Evolutionary conservation across 176 grass and related monocot genomes (phyloP), one percentile per base, ranked within the genome.

Genomic region (Oryza punctata): DNA sequence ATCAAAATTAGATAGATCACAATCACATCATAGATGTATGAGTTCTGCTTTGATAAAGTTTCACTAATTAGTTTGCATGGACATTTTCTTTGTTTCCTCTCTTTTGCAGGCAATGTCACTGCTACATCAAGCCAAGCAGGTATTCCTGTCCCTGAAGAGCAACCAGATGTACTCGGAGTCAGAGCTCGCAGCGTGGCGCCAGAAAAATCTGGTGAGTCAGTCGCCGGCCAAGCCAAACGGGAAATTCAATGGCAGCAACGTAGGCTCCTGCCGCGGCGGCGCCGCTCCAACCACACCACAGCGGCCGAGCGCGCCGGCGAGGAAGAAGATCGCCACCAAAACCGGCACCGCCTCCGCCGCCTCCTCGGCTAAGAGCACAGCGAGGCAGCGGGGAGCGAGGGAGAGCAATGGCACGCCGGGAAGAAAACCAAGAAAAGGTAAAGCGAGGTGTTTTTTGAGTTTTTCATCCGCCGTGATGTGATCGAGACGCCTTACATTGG

Each of bases 111-210:
- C 85, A 3, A 72, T 85, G 79, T 57, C 82, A 12, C 44, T 88
- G 57, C 65, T 83, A 16, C 65, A 86, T 24, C 88, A 94, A 83
- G 85, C 91, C 59, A 94, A 81, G 79, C 85, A 86, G 24, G 82
- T 94, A 49, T 94, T 88, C 85, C 77, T 81, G 80, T 94, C 88
- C 25, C 68, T 91, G 10, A 90, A 86, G 81, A 86, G 59, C 75
- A 86, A 91, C 79, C 52, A 69, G 23, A 86, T 87, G 60, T 94
- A 84, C 54, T 83, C 91, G 7, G 82, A 81, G 44, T 69, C 80
- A 3, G 88, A 91, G 25, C 78, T 94, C 43, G 26, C 83, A 40
- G 70, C 75, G 15, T 91, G 85, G 91, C 82, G 81, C 29, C 78
- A 84, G 67, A 88, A 85, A 12, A 43, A 88, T 59, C 41, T 81